Conservation (phyloP, 768 basidiomycete genomes). For the Trametes coccinea region DNA sequence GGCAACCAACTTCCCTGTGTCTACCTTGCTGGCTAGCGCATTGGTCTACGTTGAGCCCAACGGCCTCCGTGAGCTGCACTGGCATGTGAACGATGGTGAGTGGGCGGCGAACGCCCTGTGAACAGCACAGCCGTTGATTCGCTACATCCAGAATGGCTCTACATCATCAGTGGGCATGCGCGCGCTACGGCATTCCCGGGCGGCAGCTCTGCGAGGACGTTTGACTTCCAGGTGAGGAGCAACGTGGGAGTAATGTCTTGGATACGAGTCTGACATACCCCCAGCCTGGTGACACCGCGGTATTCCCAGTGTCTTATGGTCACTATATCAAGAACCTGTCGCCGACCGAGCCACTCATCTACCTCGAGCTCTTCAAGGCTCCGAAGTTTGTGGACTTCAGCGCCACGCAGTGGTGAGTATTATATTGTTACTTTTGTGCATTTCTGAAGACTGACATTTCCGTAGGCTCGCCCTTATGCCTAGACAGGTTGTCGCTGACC, state of each 20-base stretch:
- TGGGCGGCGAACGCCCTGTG: background rate
- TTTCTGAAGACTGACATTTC: background rate
- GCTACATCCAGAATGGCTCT: conserved; percentile 25
- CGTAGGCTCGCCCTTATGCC: conserved; percentile 29
- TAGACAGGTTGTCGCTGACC: conserved; percentile 27
- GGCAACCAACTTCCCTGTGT: conserved; percentile 28
- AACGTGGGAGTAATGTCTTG: too few relatives aligned
- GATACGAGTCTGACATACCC: background rate
- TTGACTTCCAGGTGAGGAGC: conserved; percentile 27
- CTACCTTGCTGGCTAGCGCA: conserved; percentile 25
- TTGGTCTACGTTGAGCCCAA: conserved; percentile 30
- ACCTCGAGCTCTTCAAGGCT: conserved; percentile 31
- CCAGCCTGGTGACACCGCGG: conserved; percentile 27
- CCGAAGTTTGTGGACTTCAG: conserved; percentile 29
- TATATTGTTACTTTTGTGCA: background rate
- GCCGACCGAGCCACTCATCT: conserved; percentile 31
- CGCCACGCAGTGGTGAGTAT: conserved; percentile 26
- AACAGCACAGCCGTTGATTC: background rate
- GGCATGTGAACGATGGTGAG: conserved; percentile 29
- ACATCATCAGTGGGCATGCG: conserved; percentile 28
- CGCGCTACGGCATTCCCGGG: conserved; percentile 31
- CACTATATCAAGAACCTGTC: conserved; percentile 32
- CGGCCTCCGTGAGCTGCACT: conserved; percentile 30
- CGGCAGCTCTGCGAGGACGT: conserved; percentile 25
- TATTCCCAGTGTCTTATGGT: conserved; percentile 27